These are phyloP conservation scores for Pyrenophora tritici-repentis DNA, from an alignment of 2,329 filamentous ascomycete genomes.

Conservation along the genomic window DNA sequence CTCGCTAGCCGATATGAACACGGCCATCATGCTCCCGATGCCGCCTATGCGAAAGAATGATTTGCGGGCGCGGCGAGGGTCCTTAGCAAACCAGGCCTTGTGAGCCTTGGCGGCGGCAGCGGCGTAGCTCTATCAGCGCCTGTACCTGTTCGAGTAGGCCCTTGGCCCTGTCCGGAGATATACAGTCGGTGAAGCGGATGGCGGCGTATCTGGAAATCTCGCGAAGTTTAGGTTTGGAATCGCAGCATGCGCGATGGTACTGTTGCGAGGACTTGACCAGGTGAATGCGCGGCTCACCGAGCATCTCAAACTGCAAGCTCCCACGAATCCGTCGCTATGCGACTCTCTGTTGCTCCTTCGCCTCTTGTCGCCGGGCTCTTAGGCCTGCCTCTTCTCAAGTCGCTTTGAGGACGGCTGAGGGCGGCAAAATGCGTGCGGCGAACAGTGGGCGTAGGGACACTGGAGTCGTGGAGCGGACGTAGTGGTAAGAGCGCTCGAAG, in stretches of 20 bases:
- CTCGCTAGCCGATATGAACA: background rate
- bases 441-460: conserved; percentile 84
- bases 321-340: too few species aligned
- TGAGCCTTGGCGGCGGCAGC: background rate
- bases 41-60: background rate
- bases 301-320: too few species aligned
- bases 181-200: background rate
- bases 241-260: background rate
- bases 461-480: conserved; percentile 86
- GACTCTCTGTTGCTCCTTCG: too few species aligned
- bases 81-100: background rate
- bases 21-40: background rate
- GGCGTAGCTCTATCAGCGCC: background rate
- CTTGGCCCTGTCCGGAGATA: background rate
- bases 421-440: conserved; percentile 96
- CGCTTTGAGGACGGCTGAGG: too few species aligned
- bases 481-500: conserved; percentile 94
- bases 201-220: conserved; percentile 2
- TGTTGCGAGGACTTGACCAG: background rate
- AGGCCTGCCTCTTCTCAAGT: too few species aligned
- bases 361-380: too few species aligned
- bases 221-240: conserved; percentile 1
- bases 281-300: too few species aligned
- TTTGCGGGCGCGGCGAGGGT: background rate
- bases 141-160: background rate